Base-by-base conservation (phyloP, 2,329 filamentous ascomycete species). In the Epichloe uncinata region DNA sequence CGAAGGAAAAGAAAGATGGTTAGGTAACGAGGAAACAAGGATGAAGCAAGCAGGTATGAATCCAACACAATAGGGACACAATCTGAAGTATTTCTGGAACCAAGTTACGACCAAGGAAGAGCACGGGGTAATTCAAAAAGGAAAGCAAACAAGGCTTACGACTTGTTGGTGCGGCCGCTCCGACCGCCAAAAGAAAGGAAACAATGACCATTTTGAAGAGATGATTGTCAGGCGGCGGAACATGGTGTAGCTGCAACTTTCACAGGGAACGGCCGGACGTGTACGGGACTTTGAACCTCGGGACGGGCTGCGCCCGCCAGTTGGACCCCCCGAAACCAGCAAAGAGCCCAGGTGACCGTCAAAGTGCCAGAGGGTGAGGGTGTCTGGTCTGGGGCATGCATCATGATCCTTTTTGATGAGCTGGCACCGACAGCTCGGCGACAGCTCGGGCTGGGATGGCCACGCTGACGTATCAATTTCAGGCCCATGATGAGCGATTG, bases 391-490 rank as follows among this genome's bases (percentile, higher is more conserved):
- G 41, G 41, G 41, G 15, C 41, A 42, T 42, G 22, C 41, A 42
- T 30, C 18, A 30, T 42, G 41, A 42, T 34, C 22, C 13, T 4
- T 48, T 50, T 36, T 46, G 42, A 38, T 52, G 52, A 47, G 43
- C 40, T 49, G 50, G 52, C 47, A 50, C 52, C 52, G 47, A 47
- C 38, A 26, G 26, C 36, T 37, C n/a, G n/a, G n/a, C n/a, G n/a
- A n/a, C n/a, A n/a, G n/a, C n/a, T n/a, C 42, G 50, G 46, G 43
- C 49, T 18, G 22, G 22, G 42, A 45, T 48, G 51, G 18, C 45
- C 45, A 48, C 16, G 37, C 35, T 37, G 48, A 45, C 42, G 20
- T 47, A 16, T 30, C n/a, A n/a, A n/a, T n/a, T n/a, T n/a, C n/a
- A n/a, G n/a, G n/a, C n/a, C n/a, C n/a, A n/a, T n/a, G n/a, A n/a